Evolutionary conservation across 2,329 filamentous ascomycete species (phyloP).

Genomic region (Monosporascus sp.): DNA sequence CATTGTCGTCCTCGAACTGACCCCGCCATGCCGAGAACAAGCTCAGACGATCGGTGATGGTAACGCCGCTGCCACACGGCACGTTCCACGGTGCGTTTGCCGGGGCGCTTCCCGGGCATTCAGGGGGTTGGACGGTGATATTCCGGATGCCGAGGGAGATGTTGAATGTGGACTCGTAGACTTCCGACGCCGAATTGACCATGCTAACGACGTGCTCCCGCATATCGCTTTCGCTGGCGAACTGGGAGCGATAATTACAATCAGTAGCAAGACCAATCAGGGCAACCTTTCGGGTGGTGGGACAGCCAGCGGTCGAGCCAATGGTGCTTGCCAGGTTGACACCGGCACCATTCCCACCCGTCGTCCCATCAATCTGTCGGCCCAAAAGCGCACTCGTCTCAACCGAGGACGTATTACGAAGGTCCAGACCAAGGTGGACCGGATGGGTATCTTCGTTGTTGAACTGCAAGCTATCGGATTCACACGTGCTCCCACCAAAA

Average conservation of each 20-base stretch:
- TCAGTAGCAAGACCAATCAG: slow-evolving; percentile 89
- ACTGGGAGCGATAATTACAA: slow-evolving; percentile 75
- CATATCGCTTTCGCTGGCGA: slow-evolving; percentile 60
- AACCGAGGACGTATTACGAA: slow-evolving; percentile 52
- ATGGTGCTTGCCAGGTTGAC: slow-evolving; percentile 75
- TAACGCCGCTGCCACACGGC: slow-evolving; percentile 55
- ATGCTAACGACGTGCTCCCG: slow-evolving; percentile 72
- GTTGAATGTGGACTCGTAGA: slow-evolving; percentile 91
- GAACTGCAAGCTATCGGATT: slow-evolving; percentile 71
- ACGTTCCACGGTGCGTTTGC: slow-evolving; percentile 77
- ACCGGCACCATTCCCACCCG: slow-evolving; percentile 69
- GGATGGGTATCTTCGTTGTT: slow-evolving; percentile 71
- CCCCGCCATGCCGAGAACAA: slow-evolving; percentile 88
- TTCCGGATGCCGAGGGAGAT: slow-evolving; percentile 88
- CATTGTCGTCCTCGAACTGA: slow-evolving; percentile 68
- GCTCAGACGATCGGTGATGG: slow-evolving; percentile 75
- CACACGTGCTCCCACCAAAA: slow-evolving; percentile 49
- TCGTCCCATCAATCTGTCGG: slow-evolving; percentile 64
- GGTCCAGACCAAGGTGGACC: slow-evolving; percentile 49
- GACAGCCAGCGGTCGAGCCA: slow-evolving; percentile 78
- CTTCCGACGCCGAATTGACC: slow-evolving; percentile 78
- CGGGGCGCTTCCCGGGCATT: slow-evolving; percentile 67
- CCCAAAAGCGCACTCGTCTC: slow-evolving; percentile 64
- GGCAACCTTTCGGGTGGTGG: slow-evolving; percentile 83
- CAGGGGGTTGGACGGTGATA: slow-evolving; percentile 66